phyloP scores from a whole-genome alignment of 1,139 yeast genomes.

The Yarrowia galli region DNA sequence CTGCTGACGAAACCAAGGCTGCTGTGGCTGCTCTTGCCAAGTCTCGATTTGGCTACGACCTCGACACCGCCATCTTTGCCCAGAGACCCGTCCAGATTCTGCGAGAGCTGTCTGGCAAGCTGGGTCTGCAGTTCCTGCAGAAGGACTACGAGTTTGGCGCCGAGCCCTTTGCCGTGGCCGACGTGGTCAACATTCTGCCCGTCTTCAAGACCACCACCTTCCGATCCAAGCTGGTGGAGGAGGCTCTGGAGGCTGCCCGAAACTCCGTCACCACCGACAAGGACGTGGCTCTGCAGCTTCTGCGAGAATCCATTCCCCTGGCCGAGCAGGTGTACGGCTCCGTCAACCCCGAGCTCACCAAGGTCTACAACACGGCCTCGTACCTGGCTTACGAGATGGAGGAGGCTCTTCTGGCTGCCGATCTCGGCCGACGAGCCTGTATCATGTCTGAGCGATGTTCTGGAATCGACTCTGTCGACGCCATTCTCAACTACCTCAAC shows the following conservation, averaged over 20 bases:
- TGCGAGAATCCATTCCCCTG: constrained; percentile 73
- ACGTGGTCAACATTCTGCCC: constrained; percentile 75
- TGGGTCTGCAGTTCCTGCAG: constrained; percentile 88
- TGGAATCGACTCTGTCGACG: constrained; percentile 83
- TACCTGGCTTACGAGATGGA: constrained; percentile 71
- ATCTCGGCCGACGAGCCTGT: constrained; percentile 74
- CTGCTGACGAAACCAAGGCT: constrained; percentile 20
- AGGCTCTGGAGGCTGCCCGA: constrained; percentile 68
- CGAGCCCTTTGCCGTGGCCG: constrained; percentile 51
- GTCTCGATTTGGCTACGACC: constrained; percentile 10
- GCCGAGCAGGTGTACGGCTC: constrained; percentile 86
- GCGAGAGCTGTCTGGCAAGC: constrained; percentile 75
- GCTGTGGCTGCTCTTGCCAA: constrained; percentile 12
- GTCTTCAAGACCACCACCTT: constrained; percentile 72
- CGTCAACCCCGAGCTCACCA: constrained; percentile 81
- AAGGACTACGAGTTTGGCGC: constrained; percentile 57
- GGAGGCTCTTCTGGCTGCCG: constrained; percentile 64
- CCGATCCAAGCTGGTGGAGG: constrained; percentile 73
- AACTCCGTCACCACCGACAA: constrained; percentile 48
- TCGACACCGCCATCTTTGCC: constrained; percentile 49
- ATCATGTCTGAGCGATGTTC: constrained; percentile 76
- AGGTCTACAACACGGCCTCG: constrained; percentile 69
- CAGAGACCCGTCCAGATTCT: constrained; percentile 55
- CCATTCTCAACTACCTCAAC: constrained; percentile 74
- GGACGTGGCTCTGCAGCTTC: constrained; percentile 54